These are phyloP conservation scores for Pogostemon cablin DNA, from an alignment of 257 asterid genomes.

Conservation along the genomic window DNA sequence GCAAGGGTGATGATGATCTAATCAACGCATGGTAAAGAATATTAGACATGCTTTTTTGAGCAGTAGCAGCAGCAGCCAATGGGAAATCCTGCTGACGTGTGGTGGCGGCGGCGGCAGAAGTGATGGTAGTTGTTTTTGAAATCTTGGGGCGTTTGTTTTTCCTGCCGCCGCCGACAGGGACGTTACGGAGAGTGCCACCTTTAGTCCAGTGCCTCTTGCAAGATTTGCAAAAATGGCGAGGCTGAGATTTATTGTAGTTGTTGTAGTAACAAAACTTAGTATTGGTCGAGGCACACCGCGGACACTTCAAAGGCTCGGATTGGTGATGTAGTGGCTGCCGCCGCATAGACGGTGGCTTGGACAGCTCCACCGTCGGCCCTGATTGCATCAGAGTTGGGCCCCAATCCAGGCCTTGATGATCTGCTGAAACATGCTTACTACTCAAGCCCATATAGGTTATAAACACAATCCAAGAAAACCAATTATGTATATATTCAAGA, in stretches of 20 bases:
- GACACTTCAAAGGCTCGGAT: conserved; percentile 58
- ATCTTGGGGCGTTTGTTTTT: conserved; percentile 64
- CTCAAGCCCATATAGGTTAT: conserved; percentile 44
- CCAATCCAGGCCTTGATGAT: conserved; percentile 41
- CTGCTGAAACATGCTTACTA: conserved; percentile 37
- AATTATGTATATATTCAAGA: neutral
- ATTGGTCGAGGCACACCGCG: conserved; percentile 59
- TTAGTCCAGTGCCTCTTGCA: conserved; percentile 86
- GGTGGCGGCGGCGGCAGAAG: conserved; percentile 19
- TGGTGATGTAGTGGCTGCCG: conserved; percentile 36
- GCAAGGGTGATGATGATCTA: conserved; percentile 33
- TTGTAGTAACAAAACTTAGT: conserved; percentile 85
- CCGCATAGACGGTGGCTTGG: conserved; percentile 37
- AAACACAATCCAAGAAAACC: neutral
- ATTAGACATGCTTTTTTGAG: conserved; percentile 35
- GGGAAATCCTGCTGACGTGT: conserved; percentile 5
- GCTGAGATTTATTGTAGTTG: conserved; percentile 74
- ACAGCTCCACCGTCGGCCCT: conserved; percentile 29
- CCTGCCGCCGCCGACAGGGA: conserved; percentile 76
- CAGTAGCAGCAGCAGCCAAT: neutral
- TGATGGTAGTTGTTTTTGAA: conserved; percentile 30
- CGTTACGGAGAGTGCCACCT: conserved; percentile 78
- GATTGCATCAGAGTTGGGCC: conserved; percentile 36
- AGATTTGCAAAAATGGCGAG: conserved; percentile 74
- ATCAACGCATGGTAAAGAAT: conserved; percentile 39